Evolutionary conservation across 768 basidiomycete genomes (phyloP).

Genomic region (Trametes sanguinea): DNA sequence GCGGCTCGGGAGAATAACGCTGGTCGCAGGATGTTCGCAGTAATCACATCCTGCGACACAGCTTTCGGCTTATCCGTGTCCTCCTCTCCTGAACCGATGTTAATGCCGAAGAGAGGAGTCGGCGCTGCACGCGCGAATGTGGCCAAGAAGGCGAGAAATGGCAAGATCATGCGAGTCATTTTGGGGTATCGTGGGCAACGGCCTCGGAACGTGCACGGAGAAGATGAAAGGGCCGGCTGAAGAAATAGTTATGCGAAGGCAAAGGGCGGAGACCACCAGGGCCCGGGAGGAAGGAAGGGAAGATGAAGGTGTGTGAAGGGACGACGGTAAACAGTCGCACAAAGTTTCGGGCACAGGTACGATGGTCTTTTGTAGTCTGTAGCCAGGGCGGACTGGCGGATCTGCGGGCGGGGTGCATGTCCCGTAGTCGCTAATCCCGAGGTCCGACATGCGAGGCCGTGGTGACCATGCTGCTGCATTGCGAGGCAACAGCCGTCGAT

Average conservation of each 20-base stretch:
- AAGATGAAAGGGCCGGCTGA: background rate
- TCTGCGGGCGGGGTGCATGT: background rate
- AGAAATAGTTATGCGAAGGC: background rate
- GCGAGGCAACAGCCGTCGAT: slow-evolving; percentile 1
- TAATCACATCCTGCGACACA: slow-evolving; percentile 26
- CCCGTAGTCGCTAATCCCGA: background rate
- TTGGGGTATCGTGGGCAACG: background rate
- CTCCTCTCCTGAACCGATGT: slow-evolving; percentile 17
- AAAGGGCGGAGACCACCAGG: slow-evolving; percentile 22
- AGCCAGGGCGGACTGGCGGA: background rate
- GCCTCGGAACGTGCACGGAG: no score
- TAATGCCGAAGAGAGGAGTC: slow-evolving; percentile 26
- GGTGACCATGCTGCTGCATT: background rate
- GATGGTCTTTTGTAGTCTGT: slow-evolving; percentile 7
- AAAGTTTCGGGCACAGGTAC: no score
- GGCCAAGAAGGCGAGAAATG: slow-evolving; percentile 17
- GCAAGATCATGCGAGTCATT: slow-evolving; percentile 18
- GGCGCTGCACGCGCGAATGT: slow-evolving; percentile 21
- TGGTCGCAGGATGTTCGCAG: slow-evolving; percentile 24
- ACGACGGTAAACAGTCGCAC: slow-evolving; percentile 1
- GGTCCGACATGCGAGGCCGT: background rate
- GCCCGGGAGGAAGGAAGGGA: slow-evolving; percentile 7
- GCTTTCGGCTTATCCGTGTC: slow-evolving; percentile 12
- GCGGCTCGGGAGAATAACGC: slow-evolving; percentile 29
- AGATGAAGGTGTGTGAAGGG: background rate